phyloP scores from a whole-genome alignment of 805 yeast species.

The Wickerhamiella allomyrinae region DNA sequence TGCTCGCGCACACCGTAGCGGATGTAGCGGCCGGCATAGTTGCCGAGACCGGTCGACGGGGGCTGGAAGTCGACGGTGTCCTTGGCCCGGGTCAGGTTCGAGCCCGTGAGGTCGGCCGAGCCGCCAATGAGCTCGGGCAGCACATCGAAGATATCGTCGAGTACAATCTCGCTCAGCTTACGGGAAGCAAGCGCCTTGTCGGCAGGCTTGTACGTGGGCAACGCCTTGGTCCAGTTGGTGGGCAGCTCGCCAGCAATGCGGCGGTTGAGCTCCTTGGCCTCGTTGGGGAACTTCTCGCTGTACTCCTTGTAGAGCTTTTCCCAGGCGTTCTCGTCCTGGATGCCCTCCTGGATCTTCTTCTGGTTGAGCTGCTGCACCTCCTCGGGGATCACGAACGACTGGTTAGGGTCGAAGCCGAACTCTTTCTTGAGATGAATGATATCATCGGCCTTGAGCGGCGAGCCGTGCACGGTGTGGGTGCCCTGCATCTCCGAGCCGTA shows the following conservation, averaged over 20 bases:
- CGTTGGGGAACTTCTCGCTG: slow-evolving; percentile 54
- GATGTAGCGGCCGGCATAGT: slow-evolving; percentile 81
- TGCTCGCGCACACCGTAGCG: slow-evolving; percentile 99
- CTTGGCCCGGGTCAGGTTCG: slow-evolving; percentile 83
- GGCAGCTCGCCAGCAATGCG: slow-evolving; percentile 71
- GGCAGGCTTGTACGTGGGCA: slow-evolving; percentile 65
- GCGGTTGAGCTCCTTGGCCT: slow-evolving; percentile 66
- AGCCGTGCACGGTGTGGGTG: slow-evolving; percentile 87
- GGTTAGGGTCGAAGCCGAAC: slow-evolving; percentile 79
- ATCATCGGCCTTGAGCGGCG: slow-evolving; percentile 90
- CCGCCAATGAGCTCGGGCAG: slow-evolving; percentile 93
- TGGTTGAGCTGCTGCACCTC: slow-evolving; percentile 66
- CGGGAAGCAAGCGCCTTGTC: slow-evolving; percentile 87
- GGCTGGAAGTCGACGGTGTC: slow-evolving; percentile 88
- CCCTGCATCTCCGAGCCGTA: slow-evolving; percentile 79
- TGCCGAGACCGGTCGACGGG: slow-evolving; percentile 63
- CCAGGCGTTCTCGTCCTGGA: slow-evolving; percentile 64
- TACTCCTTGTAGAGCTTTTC: slow-evolving; percentile 46
- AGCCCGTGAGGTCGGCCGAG: slow-evolving; percentile 95
- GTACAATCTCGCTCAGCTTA: slow-evolving; percentile 75
- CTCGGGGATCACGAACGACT: slow-evolving; percentile 63
- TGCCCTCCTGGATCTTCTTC: slow-evolving; percentile 44
- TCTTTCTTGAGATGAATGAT: slow-evolving; percentile 68
- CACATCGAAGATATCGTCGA: slow-evolving; percentile 43
- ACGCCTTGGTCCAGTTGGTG: slow-evolving; percentile 56